Conservation (phyloP, 2,329 filamentous ascomycete genomes). For the Neopestalotiopsis sp. region DNA sequence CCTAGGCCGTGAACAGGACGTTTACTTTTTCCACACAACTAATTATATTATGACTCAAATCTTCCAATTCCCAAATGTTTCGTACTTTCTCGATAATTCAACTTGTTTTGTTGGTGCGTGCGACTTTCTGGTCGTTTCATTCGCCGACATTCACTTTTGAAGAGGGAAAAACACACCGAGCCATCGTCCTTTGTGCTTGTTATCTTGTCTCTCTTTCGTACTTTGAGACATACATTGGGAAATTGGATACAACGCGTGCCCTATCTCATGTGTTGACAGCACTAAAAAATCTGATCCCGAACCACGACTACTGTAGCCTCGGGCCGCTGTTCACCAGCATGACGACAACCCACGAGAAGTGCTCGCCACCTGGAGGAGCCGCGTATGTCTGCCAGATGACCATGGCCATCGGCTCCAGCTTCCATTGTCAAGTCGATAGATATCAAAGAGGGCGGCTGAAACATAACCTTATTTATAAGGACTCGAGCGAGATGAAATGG, state of each 20-base stretch:
- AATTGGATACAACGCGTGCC: background rate
- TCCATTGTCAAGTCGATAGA: background rate
- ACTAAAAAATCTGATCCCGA: background rate
- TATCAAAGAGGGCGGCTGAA: background rate
- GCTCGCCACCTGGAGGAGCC: background rate
- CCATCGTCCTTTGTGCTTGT: background rate
- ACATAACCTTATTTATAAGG: background rate
- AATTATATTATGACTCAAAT: slow-evolving; percentile 1
- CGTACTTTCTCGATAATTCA: slow-evolving; percentile 3
- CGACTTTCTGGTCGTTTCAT: background rate
- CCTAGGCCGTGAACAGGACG: background rate
- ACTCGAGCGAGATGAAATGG: background rate
- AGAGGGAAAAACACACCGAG: background rate
- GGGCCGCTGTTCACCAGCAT: background rate
- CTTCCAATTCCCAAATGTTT: background rate
- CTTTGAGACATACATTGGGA: background rate
- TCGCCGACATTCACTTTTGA: background rate
- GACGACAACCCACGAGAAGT: background rate
- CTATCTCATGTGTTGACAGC: background rate
- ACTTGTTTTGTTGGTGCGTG: background rate
- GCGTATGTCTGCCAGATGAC: background rate
- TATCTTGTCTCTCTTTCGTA: background rate
- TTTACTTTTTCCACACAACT: background rate
- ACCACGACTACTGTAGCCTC: background rate
- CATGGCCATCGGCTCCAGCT: background rate